Base-by-base conservation (phyloP, 2,329 filamentous ascomycete genomes). In the Pochonia chlamydosporia region DNA sequence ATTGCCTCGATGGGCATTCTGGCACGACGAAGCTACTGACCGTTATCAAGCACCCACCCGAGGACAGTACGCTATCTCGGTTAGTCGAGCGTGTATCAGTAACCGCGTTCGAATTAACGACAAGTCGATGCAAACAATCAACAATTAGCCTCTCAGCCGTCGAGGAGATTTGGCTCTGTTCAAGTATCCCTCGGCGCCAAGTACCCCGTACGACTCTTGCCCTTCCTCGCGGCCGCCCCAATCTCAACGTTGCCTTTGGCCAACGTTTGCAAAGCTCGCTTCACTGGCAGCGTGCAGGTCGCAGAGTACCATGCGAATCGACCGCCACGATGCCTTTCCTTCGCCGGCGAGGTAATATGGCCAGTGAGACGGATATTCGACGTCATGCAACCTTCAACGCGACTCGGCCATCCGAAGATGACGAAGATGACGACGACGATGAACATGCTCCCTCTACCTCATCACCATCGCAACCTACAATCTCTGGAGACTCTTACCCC, bases 281-380 rank as follows among this genome's bases (percentile, higher is more conserved):
- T 6, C 26, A 37, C 23, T 36, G 14, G 26, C 25, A 44, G 42
- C 45, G 39, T 25, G 39, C 28, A 39, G 25, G 42, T 56, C 55
- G 59, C 49, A 49, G 55, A 56, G 56, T 63, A 66, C 53, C 61
- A 72, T 71, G 68, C 67, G 52, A 62, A 61, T 53, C 48, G 49
- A 57, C 59, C 59, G 62, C 61, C 61, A 66, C 54, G 59, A 82
- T 82, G 78, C 76, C 78, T 59, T 79, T 82, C 57, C 69, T 81
- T 67, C 78, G 78, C 68, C 78, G 78, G 64, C 77, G 76, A 63
- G 78, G 76, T 68, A 77, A 75, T 58, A 69, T 73, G 71, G 76
- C 72, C 67, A 79, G 74, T 71, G 78, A 82, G 61, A 72, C 70
- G 52, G 76, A 81, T 54, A 78, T 78, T 68, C 75, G 75, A 61